These are phyloP conservation scores for Blastobotrys buckinghamii DNA, from an alignment of 1,139 yeast species.

Conservation along the genomic window DNA sequence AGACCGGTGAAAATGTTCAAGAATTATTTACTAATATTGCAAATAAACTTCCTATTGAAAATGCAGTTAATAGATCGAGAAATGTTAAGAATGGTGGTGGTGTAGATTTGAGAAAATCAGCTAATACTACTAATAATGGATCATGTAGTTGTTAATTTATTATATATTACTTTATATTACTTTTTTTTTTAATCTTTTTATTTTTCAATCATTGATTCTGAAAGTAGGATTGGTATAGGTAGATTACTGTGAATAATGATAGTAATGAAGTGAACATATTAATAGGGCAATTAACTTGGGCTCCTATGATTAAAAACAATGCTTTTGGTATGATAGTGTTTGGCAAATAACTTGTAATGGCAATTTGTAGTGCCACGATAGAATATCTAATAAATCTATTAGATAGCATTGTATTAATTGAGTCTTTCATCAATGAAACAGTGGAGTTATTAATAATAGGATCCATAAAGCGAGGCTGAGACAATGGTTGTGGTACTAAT, in stretches of 20 bases:
- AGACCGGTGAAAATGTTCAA: constrained; percentile 75
- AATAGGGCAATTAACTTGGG: background rate
- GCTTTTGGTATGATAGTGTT: background rate
- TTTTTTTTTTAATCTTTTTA: background rate
- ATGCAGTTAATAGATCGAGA: constrained; percentile 28
- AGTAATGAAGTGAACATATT: background rate
- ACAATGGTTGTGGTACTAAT: background rate
- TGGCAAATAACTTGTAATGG: background rate
- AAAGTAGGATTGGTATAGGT: no score
- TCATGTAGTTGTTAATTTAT: constrained; percentile 29
- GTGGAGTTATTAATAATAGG: no score
- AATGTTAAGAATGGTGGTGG: constrained; percentile 23
- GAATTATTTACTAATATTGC: constrained; percentile 83
- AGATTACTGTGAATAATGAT: no score
- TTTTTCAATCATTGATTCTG: no score
- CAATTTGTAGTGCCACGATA: background rate
- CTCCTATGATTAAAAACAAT: background rate
- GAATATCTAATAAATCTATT: background rate
- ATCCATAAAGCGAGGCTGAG: background rate
- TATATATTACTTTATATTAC: no score
- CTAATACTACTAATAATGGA: constrained; percentile 19
- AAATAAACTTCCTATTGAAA: constrained; percentile 34
- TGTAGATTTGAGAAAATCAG: constrained; percentile 29
- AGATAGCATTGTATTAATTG: background rate
- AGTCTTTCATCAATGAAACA: background rate